phyloP scores from a whole-genome alignment of 345 rosid genomes.

The Schrenkiella parvula region DNA sequence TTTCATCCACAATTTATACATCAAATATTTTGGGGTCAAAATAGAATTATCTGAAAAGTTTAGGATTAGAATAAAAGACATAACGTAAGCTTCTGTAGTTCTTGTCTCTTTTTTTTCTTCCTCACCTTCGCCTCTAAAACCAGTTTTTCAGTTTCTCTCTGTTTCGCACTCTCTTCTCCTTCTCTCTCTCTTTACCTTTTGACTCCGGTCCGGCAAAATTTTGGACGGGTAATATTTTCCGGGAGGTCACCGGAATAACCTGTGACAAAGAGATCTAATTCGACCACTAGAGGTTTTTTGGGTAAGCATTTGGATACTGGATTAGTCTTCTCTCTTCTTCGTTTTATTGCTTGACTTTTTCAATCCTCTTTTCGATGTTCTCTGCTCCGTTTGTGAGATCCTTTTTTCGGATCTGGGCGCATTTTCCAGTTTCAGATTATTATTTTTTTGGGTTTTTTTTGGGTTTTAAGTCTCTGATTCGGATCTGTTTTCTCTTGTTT shows the following conservation, averaged over 20 bases:
- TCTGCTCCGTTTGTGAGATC: conserved; percentile 23
- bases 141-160: conserved; percentile 15
- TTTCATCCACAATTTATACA: neutral
- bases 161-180: conserved; percentile 5
- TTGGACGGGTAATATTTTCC: conserved; percentile 22
- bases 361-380: neutral
- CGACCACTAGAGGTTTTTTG: neutral
- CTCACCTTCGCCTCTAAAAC: neutral
- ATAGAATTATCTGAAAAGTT: neutral
- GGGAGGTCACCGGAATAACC: conserved; percentile 9
- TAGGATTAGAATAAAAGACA: conserved; percentile 7
- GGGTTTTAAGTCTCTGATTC: neutral
- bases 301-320: conserved; percentile 21
- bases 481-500: conserved; percentile 24
- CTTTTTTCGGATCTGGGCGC: conserved; percentile 32
- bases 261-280: conserved; percentile 29
- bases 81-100: neutral
- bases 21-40: neutral
- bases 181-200: conserved; percentile 7
- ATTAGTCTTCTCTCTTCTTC: neutral
- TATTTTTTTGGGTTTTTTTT: neutral
- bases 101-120: conserved; percentile 15
- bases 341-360: neutral
- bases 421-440: neutral
- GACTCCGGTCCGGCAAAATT: conserved; percentile 42